Percentiles rank a stretch among this genome's conserved stretches.
phyloP scores from a whole-genome alignment of 2,329 filamentous ascomycete species.

The Stemphylium beticola region DNA sequence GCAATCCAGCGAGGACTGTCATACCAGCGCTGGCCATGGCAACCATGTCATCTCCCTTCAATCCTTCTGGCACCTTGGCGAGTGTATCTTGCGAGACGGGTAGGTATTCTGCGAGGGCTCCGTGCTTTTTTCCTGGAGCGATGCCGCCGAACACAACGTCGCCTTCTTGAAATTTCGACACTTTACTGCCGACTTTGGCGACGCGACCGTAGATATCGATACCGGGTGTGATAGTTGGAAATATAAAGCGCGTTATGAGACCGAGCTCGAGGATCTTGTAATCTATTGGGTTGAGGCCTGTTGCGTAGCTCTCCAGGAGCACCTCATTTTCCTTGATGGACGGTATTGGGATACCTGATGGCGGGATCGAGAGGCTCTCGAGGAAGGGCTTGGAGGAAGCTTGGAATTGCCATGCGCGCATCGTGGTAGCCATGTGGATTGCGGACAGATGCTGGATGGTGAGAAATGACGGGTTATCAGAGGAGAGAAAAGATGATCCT shows the following conservation, averaged over 20 bases:
- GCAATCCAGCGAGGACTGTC: slow-evolving; percentile 43
- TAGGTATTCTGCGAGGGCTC: slow-evolving; percentile 42
- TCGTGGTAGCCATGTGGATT: slow-evolving; percentile 53
- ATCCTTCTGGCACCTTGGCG: slow-evolving; percentile 15
- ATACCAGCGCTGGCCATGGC: slow-evolving; percentile 39
- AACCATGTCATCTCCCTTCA: slow-evolving; percentile 34
- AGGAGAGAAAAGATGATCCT: not conserved
- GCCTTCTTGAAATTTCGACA: slow-evolving; percentile 31
- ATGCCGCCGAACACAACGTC: slow-evolving; percentile 44
- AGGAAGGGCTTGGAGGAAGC: slow-evolving; percentile 52
- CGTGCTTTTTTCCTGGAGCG: slow-evolving; percentile 30
- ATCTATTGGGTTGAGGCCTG: slow-evolving; percentile 65
- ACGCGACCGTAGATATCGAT: slow-evolving; percentile 59
- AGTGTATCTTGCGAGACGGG: slow-evolving; percentile 10
- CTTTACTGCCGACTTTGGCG: slow-evolving; percentile 31
- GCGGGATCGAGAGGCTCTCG: slow-evolving; percentile 56
- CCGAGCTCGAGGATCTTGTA: slow-evolving; percentile 64
- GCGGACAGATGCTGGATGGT: too few species aligned
- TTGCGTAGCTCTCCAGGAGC: slow-evolving; percentile 59
- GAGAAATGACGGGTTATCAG: not conserved
- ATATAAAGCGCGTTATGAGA: slow-evolving; percentile 44
- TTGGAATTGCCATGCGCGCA: slow-evolving; percentile 49
- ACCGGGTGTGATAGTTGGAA: slow-evolving; percentile 53
- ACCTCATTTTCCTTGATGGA: slow-evolving; percentile 51
- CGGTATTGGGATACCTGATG: slow-evolving; percentile 51